Conservation (phyloP, 2,329 filamentous ascomycete genomes). For the Fusarium secorum region DNA sequence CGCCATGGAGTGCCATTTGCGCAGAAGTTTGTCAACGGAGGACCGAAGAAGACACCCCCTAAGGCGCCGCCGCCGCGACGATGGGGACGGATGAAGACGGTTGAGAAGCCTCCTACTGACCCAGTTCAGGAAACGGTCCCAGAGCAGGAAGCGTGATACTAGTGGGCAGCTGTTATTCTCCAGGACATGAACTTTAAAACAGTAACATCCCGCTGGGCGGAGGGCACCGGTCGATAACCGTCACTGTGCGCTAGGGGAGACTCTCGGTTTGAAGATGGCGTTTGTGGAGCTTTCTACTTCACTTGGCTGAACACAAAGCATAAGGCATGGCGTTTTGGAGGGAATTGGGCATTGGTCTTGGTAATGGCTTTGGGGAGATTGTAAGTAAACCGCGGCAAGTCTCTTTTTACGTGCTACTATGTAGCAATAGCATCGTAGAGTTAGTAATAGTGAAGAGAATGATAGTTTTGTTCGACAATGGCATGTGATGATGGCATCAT, state of each 20-base stretch:
- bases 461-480: constrained; percentile 3
- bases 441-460: constrained; percentile 12
- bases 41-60: constrained; percentile 53
- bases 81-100: constrained; percentile 51
- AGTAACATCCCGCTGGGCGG: constrained; percentile 5
- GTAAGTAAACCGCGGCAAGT: constrained; percentile 12
- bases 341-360: constrained; percentile 1
- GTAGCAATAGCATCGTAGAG: background rate
- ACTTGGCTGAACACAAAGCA: constrained; percentile 34
- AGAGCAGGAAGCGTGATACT: constrained; percentile 20
- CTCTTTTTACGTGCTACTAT: constrained; percentile 1
- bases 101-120: constrained; percentile 45
- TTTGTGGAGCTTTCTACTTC: constrained; percentile 32
- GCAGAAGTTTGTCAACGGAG: constrained; percentile 43
- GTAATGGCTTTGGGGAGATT: constrained; percentile 13
- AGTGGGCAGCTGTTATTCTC: background rate
- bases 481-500: constrained; percentile 14
- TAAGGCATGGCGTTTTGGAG: constrained; percentile 32
- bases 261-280: constrained; percentile 28
- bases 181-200: background rate
- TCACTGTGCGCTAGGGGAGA: constrained; percentile 5
- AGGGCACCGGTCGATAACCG: constrained; percentile 4
- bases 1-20: constrained; percentile 60
- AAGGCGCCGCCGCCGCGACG: constrained; percentile 58
- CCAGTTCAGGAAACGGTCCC: constrained; percentile 36